Evolutionary conservation across 331 rosid genomes (phyloP).

Genomic region (Rhamnella rubrinervis): DNA sequence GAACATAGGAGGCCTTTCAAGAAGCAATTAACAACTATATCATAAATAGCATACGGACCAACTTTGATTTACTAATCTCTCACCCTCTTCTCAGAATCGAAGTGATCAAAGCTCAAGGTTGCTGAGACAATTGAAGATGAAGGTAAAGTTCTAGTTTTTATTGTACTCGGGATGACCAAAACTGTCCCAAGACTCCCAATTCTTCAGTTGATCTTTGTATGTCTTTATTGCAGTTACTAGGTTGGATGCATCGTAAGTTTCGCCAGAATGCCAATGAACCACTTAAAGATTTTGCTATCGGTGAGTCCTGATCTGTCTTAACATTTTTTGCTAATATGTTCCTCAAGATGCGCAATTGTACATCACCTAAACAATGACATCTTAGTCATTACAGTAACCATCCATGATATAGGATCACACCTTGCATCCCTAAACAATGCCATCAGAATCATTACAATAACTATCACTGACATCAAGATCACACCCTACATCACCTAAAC

Average conservation of each 20-base stretch:
- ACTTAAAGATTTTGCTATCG: slow-evolving; percentile 63
- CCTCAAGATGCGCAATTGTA: background rate
- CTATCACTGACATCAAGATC: too few species aligned
- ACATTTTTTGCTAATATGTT: slow-evolving; percentile 7
- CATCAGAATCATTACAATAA: background rate
- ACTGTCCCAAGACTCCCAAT: slow-evolving; percentile 12
- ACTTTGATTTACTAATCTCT: slow-evolving; percentile 23
- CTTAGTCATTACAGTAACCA: too few species aligned
- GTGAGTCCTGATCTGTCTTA: slow-evolving; percentile 44
- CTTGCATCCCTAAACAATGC: background rate
- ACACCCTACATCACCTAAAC: background rate
- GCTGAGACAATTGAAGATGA: slow-evolving; percentile 57
- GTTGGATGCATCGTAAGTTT: slow-evolving; percentile 96
- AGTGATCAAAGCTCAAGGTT: slow-evolving; percentile 37
- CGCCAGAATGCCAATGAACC: slow-evolving; percentile 80
- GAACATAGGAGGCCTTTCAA: slow-evolving; percentile 26
- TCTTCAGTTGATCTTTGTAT: slow-evolving; percentile 22
- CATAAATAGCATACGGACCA: slow-evolving; percentile 38
- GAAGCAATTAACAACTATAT: slow-evolving; percentile 35
- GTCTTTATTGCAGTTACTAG: slow-evolving; percentile 67
- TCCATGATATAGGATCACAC: too few species aligned
- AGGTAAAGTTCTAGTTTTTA: slow-evolving; percentile 50
- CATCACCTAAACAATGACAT: too few species aligned
- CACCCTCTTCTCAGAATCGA: slow-evolving; percentile 35
- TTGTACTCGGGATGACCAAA: slow-evolving; percentile 13